Base-by-base conservation (phyloP, 345 rosid genomes). In the Mercurialis annua region DNA sequence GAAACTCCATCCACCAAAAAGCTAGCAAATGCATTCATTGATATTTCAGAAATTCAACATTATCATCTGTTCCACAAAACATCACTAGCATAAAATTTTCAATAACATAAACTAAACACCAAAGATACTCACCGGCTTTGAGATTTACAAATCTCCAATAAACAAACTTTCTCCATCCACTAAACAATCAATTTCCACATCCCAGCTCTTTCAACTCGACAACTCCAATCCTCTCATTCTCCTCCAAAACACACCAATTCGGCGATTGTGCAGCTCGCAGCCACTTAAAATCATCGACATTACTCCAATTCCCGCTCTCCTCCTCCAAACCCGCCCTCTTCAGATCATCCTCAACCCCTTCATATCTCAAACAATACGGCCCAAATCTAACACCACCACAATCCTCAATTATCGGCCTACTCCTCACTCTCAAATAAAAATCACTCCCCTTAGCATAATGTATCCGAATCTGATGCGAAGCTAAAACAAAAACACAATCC, bases 251-350 rank as follows among this genome's bases (percentile, higher is more conserved):
- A 1, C 84, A 87, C 98, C 98, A 92, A 62, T 86, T 92, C 0
- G 96, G 98, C 0, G 94, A 86, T 58, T 86, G 90, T 24, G 85
- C 79, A 14, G 94, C 97, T 78, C 86, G 83, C 62, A 93, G 50
- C 97, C 98, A 93, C 84, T 81, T 77, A 71, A 93, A 93, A 79
- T 93, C 97, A 82, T 90, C 97, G 16, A 88, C 96, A 79, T 80
- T 83, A 54, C 67, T 71, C 98, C 97, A 88, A 61, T 80, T 86
- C 49, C 70, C 80, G 0, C 79, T 85, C 80, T 93, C 98, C 70
- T 82, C 87, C 17, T 58, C 82, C 73, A 93, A 71, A 16, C 81
- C 85, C 0, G 94, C 92, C 15, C 33, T 77, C 76, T 65, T 75
- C 78, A 93, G 69, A 56, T 93, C 92, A 43, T 81, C 81, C 34